Evolutionary conservation across 768 basidiomycete genomes (phyloP), one percentile per base, ranked within the genome.

Genomic region (Suillus subalutaceus): DNA sequence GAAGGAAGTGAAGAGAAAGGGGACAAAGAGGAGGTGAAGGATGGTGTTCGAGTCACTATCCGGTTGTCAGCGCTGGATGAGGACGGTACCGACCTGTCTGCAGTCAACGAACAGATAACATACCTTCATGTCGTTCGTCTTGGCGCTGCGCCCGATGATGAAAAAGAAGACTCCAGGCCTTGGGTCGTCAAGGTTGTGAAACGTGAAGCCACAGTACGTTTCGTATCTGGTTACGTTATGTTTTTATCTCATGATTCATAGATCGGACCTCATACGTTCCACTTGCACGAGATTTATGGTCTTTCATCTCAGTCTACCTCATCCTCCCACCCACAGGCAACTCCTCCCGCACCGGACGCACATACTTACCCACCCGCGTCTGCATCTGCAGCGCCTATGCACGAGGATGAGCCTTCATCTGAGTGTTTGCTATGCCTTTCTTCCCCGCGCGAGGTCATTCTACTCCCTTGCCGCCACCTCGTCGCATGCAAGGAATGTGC

Each of bases 401-500:
- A 78, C 2, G 89, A 90, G 8, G 88, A 90, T 40, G 89, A 91
- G 23, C 88, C 90, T 26, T 90, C 90, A 23, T 91, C 92, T 53
- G 96, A 97, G 74, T 97, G 96, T 79, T 88, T 98, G 13, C 83
- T 98, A 41, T 98, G 96, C 72, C 85, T 98, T 53, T 92, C 91
- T 4, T 89, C 90, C 0, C 91, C 94, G 1, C 86, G 94, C 58
- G 94, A 97, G 73, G 96, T 98, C 50, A 94, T 98, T 8, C 86
- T 98, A 15, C 86, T 97, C 6, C 96, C 96, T 0, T 98, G 96
- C 76, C 82, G 96, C 57, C 96, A 98, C 79, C 85, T 98, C 38
- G 96, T 98, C 65, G 96, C 96, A 6, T 98, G 96, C 81, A 90
- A 92, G 72, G 96, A 97, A 56, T 98, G 96, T 73, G 96, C 96